phyloP scores from a whole-genome alignment of 139 green algal species.

The Micromonas pusilla region DNA sequence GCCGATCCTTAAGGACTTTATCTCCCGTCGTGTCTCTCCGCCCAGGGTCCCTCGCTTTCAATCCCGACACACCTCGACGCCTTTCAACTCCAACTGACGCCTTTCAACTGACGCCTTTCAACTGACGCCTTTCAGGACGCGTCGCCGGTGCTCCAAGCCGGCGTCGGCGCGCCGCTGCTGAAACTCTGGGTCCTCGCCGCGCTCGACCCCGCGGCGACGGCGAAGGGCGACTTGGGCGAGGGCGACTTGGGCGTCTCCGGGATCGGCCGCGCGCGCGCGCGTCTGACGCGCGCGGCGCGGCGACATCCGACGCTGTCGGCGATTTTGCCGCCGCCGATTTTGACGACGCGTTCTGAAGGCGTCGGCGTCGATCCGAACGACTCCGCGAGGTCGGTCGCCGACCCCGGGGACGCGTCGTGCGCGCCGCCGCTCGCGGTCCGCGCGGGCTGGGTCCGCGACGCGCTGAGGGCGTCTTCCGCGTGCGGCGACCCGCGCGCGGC shows the following conservation, averaged over 20 bases:
- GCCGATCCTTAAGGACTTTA: too few relatives aligned
- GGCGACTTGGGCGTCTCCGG: neutral
- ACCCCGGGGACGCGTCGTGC: too few relatives aligned
- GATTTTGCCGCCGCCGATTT: neutral
- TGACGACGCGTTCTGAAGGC: neutral
- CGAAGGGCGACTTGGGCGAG: slow-evolving; percentile 1
- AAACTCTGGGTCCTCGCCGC: slow-evolving; percentile 8
- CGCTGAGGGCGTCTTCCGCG: neutral
- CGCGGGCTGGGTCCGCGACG: neutral
- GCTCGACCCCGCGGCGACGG: neutral
- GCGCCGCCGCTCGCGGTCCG: neutral
- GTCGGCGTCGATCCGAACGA: too few relatives aligned
- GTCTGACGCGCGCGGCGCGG: neutral
- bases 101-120: too few relatives aligned
- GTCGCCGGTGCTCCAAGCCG: neutral
- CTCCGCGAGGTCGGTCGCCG: too few relatives aligned
- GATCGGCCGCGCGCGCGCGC: neutral
- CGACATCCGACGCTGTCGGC: neutral
- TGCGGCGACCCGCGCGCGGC: neutral
- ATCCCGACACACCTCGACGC: too few relatives aligned
- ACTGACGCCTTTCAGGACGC: too few relatives aligned
- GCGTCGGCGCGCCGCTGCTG: slow-evolving; percentile 13
- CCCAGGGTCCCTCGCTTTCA: too few relatives aligned
- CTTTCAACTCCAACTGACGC: too few relatives aligned
- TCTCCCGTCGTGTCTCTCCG: too few relatives aligned